Conservation (phyloP, 345 rosid genomes). For the Syzygium jambos region DNA sequence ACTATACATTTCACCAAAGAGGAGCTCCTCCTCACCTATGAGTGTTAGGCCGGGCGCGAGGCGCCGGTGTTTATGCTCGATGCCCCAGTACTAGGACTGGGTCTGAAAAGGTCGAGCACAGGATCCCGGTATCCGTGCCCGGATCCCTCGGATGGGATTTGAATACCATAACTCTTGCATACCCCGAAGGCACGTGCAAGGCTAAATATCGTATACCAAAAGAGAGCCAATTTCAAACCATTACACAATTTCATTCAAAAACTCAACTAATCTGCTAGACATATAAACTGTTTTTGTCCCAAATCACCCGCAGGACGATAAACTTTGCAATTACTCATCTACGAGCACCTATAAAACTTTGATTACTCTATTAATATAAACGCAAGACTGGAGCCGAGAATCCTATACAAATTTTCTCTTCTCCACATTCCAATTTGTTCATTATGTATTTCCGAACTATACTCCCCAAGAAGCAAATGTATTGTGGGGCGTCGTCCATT, state of each 20-base stretch:
- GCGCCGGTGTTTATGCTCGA: too few species aligned
- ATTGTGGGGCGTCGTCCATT: not conserved
- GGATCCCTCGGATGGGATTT: too few species aligned
- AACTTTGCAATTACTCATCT: not conserved
- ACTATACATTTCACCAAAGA: not conserved
- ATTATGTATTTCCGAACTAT: not conserved
- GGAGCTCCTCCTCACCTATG: not conserved
- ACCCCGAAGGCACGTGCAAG: too few species aligned
- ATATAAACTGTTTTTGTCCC: not conserved
- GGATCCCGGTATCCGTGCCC: too few species aligned
- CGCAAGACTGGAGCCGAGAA: not conserved
- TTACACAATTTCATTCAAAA: too few species aligned
- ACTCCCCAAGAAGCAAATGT: not conserved
- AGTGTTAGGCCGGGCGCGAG: too few species aligned
- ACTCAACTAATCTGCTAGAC: too few species aligned
- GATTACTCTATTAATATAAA: not conserved
- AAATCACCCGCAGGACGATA: not conserved
- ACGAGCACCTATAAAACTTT: not conserved
- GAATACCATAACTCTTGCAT: too few species aligned
- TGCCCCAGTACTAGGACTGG: too few species aligned
- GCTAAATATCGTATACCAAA: too few species aligned
- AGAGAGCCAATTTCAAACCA: too few species aligned
- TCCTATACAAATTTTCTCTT: not conserved
- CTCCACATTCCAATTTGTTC: not conserved
- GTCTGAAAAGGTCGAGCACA: too few species aligned